Conservation (phyloP, 306 rosid species). For the Vicia sativa region DNA sequence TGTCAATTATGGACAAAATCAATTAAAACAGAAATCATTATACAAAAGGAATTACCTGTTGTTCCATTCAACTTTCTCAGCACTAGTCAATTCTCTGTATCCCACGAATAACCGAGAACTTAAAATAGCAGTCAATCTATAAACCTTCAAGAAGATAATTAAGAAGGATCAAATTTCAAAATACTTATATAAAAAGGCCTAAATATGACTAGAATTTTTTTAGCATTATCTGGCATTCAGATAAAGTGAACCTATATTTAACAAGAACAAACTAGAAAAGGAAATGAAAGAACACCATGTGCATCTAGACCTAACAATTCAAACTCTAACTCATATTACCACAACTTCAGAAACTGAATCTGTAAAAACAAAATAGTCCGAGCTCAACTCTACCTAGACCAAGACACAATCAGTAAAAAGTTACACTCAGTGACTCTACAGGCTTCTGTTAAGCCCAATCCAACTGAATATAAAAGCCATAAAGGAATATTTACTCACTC, state of each 20-base stretch:
- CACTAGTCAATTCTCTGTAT: conserved; percentile 56
- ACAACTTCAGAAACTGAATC: conserved; percentile 22
- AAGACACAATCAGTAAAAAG: conserved; percentile 15
- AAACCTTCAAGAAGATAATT: conserved; percentile 64
- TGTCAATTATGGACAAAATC: conserved; percentile 28
- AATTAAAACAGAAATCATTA: conserved; percentile 26
- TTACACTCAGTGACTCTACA: neutral
- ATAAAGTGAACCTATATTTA: conserved; percentile 9
- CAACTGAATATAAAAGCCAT: conserved; percentile 20
- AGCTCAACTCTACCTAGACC: conserved; percentile 25
- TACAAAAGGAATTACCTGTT: conserved; percentile 61
- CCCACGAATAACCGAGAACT: conserved; percentile 55
- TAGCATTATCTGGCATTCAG: conserved; percentile 2
- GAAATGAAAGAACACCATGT: conserved; percentile 20
- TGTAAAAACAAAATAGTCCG: conserved; percentile 3
- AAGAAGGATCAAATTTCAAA: conserved; percentile 29
- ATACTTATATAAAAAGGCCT: conserved; percentile 6
- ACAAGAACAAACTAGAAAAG: conserved; percentile 23
- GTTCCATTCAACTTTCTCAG: conserved; percentile 82
- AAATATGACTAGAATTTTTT: neutral
- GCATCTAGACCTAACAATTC: conserved; percentile 13
- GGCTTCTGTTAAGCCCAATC: conserved; percentile 9
- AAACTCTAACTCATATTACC: conserved; percentile 10
- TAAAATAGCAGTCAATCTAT: conserved; percentile 58
- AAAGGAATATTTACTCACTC: neutral